Percentiles rank a stretch among this genome's conserved stretches.
phyloP scores from a whole-genome alignment of 2,329 filamentous ascomycete species.

The Calonectria montana region DNA sequence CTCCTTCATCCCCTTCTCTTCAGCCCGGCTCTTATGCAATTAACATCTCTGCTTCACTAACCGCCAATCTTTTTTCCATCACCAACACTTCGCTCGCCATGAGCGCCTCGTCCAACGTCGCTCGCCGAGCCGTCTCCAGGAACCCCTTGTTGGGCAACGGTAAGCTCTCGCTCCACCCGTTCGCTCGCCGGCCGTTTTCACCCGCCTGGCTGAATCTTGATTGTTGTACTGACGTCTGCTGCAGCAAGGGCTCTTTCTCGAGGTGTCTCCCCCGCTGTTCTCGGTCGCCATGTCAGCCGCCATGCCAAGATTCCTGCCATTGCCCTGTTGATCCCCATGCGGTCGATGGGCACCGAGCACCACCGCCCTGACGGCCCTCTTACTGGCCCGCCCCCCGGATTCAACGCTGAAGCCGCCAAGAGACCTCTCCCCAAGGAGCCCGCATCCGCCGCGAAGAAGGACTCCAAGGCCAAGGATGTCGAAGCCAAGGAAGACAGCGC shows the following conservation, averaged over 20 bases:
- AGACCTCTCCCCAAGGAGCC: slow-evolving; percentile 77
- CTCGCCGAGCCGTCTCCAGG: slow-evolving; percentile 64
- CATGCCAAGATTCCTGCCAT: slow-evolving; percentile 62
- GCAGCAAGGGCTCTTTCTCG: slow-evolving; percentile 60
- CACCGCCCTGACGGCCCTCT: slow-evolving; percentile 63
- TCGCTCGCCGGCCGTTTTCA: slow-evolving; percentile 10
- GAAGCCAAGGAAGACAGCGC: slow-evolving; percentile 23
- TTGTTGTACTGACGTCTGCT: slow-evolving; percentile 38
- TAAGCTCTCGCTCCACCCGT: slow-evolving; percentile 45
- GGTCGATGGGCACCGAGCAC: slow-evolving; percentile 69
- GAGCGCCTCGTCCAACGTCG: slow-evolving; percentile 68
- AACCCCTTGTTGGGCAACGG: slow-evolving; percentile 64
- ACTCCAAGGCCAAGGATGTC: slow-evolving; percentile 39
- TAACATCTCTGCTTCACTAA: slow-evolving; percentile 8
- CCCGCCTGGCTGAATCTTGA: slow-evolving; percentile 14
- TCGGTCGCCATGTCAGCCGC: slow-evolving; percentile 59
- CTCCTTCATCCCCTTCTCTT: slow-evolving; percentile 33
- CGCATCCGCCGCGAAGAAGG: slow-evolving; percentile 47
- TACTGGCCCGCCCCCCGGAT: slow-evolving; percentile 84
- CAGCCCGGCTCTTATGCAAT: slow-evolving; percentile 20
- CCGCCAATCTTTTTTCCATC: slow-evolving; percentile 19
- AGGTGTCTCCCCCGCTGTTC: slow-evolving; percentile 58
- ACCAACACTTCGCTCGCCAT: slow-evolving; percentile 50
- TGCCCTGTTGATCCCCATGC: slow-evolving; percentile 67
- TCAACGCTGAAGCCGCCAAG: slow-evolving; percentile 90